Evolutionary conservation across 257 asterid genomes (phyloP), one percentile per base, ranked within the genome.

Genomic region (Eucommia ulmoides): DNA sequence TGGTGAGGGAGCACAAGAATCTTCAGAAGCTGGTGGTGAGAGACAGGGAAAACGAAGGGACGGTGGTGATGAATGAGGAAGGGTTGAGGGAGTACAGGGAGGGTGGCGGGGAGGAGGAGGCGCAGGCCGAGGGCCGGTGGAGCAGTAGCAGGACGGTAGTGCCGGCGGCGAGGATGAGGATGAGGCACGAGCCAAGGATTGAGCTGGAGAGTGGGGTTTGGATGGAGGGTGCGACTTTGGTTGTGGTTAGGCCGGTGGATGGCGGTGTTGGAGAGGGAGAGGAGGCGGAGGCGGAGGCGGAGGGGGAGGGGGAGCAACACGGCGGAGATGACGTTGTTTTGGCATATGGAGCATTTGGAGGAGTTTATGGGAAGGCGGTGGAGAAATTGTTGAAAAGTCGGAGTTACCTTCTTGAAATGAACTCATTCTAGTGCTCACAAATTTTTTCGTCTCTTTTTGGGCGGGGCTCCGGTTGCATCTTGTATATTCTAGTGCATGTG

Each of bases 391-490:
- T 76, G 19, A 76, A 74, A 47, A 48, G 78, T 63, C 62, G 74
- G 68, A 63, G 74, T 52, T 80, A 76, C 47, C 63, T 80, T 58
- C 80, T 76, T n/a, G 89, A 80, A 65, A 80, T 80, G 84, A 76
- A 80, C 68, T 71, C 89, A 5, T 76, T 80, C 53, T 80, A 29
- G 38, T 7, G 38, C 38, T 29, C 12, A n/a, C n/a, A n/a, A n/a
- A n/a, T n/a, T n/a, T n/a, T n/a, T n/a, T n/a, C n/a, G n/a, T n/a
- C n/a, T n/a, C n/a, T n/a, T n/a, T n/a, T n/a, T n/a, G n/a, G n/a
- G n/a, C n/a, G n/a, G n/a, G n/a, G n/a, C n/a, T n/a, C n/a, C n/a
- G n/a, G n/a, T n/a, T n/a, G n/a, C n/a, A n/a, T n/a, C n/a, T n/a
- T n/a, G n/a, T n/a, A n/a, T n/a, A n/a, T n/a, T n/a, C n/a, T n/a